phyloP scores from a whole-genome alignment of 805 yeast genomes.

The Wickerhamiella allomyrinae region DNA sequence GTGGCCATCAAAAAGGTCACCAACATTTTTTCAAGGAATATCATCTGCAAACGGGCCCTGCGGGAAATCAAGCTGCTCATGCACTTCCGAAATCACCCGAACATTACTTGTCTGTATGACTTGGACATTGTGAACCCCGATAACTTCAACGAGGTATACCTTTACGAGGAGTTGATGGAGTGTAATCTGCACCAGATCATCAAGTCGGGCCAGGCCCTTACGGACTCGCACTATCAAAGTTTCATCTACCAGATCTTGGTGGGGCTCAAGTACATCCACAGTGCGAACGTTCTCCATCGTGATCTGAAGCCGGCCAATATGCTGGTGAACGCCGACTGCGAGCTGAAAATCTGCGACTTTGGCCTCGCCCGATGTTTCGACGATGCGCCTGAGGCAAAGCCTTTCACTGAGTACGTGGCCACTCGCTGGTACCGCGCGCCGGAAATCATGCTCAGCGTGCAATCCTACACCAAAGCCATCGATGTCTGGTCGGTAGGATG shows the following conservation, averaged over 20 bases:
- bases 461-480: slow-evolving; percentile 85
- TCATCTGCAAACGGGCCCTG: slow-evolving; percentile 79
- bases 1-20: slow-evolving; percentile 96
- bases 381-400: slow-evolving; percentile 27
- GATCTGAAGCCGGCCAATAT: slow-evolving; percentile 85
- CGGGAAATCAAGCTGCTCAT: slow-evolving; percentile 80
- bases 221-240: slow-evolving; percentile 90
- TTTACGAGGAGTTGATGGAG: slow-evolving; percentile 96
- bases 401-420: slow-evolving; percentile 95
- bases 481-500: slow-evolving; percentile 97
- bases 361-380: slow-evolving; percentile 67
- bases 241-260: slow-evolving; percentile 82
- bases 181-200: slow-evolving; percentile 98
- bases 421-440: slow-evolving; percentile 98
- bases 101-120: slow-evolving; percentile 89
- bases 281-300: slow-evolving; percentile 87
- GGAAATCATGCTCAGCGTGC: slow-evolving; percentile 89
- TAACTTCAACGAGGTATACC: slow-evolving; percentile 76
- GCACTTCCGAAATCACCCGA: slow-evolving; percentile 92
- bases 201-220: slow-evolving; percentile 71
- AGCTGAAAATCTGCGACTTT: slow-evolving; percentile 85
- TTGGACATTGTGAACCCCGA: slow-evolving; percentile 74
- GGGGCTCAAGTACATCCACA: slow-evolving; percentile 80
- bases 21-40: slow-evolving; percentile 80
- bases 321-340: slow-evolving; percentile 81